These are phyloP conservation scores for Xylariales sp. DNA, from an alignment of 2,329 filamentous ascomycete genomes.

Conservation along the genomic window DNA sequence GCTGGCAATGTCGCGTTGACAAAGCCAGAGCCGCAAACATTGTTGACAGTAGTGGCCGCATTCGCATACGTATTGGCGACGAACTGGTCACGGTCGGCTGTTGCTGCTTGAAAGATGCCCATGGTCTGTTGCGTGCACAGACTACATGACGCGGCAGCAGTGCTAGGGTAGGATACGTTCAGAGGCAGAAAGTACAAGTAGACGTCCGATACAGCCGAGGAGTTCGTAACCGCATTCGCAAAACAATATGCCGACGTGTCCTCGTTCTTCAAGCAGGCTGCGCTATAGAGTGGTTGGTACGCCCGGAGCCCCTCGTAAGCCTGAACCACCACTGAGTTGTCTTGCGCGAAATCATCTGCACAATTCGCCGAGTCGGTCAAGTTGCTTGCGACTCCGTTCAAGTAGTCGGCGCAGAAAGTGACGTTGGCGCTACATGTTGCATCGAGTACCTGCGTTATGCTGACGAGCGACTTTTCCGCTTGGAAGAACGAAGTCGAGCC, in stretches of 20 bases:
- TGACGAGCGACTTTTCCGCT: conserved; percentile 63
- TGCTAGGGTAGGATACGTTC: conserved; percentile 63
- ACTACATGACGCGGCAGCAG: conserved; percentile 68
- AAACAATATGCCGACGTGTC: conserved; percentile 70
- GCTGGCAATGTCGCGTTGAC: conserved; percentile 51
- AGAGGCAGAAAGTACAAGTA: conserved; percentile 85
- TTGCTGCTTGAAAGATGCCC: conserved; percentile 69
- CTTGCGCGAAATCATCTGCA: conserved; percentile 60
- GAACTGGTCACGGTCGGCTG: conserved; percentile 59
- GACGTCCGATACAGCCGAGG: conserved; percentile 61
- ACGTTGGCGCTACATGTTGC: conserved; percentile 68
- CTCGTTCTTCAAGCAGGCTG: conserved; percentile 71
- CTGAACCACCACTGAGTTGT: conserved; percentile 67
- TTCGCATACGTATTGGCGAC: conserved; percentile 64
- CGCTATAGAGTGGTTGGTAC: conserved; percentile 74
- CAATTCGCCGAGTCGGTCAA: conserved; percentile 63
- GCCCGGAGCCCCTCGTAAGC: conserved; percentile 72
- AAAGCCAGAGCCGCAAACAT: conserved; percentile 54
- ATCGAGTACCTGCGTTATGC: conserved; percentile 74
- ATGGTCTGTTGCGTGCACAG: conserved; percentile 76
- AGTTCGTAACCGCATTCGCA: conserved; percentile 77
- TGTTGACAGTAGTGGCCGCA: conserved; percentile 71
- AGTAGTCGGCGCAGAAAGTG: conserved; percentile 58
- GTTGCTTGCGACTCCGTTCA: conserved; percentile 60
- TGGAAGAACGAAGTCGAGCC: conserved; percentile 83